phyloP scores from a whole-genome alignment of 257 asterid species.

The Plantago ovata region DNA sequence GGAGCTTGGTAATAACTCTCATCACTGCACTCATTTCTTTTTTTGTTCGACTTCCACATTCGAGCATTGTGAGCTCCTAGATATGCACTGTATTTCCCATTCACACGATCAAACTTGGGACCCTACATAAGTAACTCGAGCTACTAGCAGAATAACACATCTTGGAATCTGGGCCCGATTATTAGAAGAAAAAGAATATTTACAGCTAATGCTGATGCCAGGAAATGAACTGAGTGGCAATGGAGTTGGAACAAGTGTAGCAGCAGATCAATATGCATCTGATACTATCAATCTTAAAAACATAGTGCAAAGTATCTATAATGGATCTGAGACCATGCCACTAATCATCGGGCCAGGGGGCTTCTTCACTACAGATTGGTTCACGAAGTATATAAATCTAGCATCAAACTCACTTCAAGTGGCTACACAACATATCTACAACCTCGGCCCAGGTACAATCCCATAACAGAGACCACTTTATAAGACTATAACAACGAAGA shows the following conservation, averaged over 20 bases:
- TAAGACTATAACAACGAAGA: background rate
- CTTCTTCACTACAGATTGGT: slow-evolving; percentile 65
- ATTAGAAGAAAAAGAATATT: too few relatives aligned
- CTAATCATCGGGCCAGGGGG: slow-evolving; percentile 84
- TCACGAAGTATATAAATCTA: slow-evolving; percentile 34
- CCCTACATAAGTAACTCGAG: background rate
- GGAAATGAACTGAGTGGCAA: slow-evolving; percentile 87
- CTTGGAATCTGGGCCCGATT: background rate
- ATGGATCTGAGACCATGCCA: slow-evolving; percentile 41
- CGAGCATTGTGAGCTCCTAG: background rate
- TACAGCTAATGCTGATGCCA: slow-evolving; percentile 19
- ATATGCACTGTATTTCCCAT: background rate
- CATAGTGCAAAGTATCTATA: slow-evolving; percentile 49
- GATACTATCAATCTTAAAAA: slow-evolving; percentile 46
- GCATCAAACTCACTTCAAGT: slow-evolving; percentile 55
- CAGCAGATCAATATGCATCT: slow-evolving; percentile 61
- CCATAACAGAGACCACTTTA: background rate
- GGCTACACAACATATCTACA: slow-evolving; percentile 83
- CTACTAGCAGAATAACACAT: background rate
- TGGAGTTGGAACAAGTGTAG: slow-evolving; percentile 62
- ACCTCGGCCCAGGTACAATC: slow-evolving; percentile 78
- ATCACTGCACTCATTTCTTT: too few relatives aligned
- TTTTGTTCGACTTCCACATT: too few relatives aligned
- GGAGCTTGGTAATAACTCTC: slow-evolving; percentile 78
- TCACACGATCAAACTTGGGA: background rate